These are phyloP conservation scores for Wallacemonas collosoma DNA, from an alignment of 208 protist species.

Conservation along the genomic window DNA sequence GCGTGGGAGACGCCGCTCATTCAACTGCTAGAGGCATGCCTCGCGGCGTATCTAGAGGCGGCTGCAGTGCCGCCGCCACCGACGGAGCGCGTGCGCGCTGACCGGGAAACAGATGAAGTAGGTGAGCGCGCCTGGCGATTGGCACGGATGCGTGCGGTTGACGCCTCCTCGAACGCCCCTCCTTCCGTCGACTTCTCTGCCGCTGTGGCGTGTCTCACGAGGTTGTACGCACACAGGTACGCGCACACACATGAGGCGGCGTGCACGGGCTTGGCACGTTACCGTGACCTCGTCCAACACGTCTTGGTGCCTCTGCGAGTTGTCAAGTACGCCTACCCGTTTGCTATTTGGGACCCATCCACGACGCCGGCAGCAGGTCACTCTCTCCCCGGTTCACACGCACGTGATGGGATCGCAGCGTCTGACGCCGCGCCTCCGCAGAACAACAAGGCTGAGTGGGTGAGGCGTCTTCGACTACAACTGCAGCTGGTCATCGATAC, in stretches of 20 bases:
- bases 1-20: not conserved
- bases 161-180: not conserved
- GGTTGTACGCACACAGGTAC: not conserved
- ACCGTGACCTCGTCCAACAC: conserved; percentile 1
- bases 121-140: not conserved
- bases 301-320: conserved; percentile 9
- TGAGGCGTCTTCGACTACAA: not conserved
- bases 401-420: too few relatives aligned
- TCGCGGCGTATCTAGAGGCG: not conserved
- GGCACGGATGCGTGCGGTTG: not conserved
- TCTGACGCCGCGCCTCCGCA: not conserved
- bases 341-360: conserved; percentile 19
- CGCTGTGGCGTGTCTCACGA: not conserved
- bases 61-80: too few relatives aligned
- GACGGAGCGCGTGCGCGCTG: too few relatives aligned
- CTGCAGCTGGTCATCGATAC: conserved; percentile 46
- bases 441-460: not conserved
- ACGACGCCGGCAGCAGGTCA: too few relatives aligned
- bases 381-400: too few relatives aligned
- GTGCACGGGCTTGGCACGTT: not conserved
- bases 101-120: too few relatives aligned
- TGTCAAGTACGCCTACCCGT: not conserved
- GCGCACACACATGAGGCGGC: not conserved
- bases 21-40: not conserved
- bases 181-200: not conserved